Percentiles rank a stretch among this genome's conserved stretches.
These are phyloP conservation scores for Myxozyma sirexii DNA, from an alignment of 805 yeast species.

Conservation along the genomic window DNA sequence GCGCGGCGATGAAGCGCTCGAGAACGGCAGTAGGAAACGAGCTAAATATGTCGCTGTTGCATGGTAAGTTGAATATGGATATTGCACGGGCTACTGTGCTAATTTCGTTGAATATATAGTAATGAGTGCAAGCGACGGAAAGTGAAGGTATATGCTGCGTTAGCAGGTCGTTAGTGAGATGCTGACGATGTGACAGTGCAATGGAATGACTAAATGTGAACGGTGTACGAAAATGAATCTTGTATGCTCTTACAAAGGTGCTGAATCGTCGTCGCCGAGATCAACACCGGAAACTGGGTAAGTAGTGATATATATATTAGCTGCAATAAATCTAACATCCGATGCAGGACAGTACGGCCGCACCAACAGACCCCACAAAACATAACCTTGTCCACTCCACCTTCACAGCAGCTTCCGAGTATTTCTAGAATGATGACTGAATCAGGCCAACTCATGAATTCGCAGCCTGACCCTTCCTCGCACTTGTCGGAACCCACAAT, in stretches of 20 bases:
- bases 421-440: background rate
- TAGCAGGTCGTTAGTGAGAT: background rate
- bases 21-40: constrained; percentile 8
- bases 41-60: constrained; percentile 31
- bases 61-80: constrained; percentile 13
- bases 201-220: constrained; percentile 34
- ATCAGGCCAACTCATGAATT: background rate
- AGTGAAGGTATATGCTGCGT: constrained; percentile 29
- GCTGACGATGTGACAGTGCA: constrained; percentile 28
- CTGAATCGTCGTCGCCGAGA: background rate
- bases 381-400: too few species aligned
- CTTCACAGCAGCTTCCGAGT: background rate
- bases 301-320: background rate
- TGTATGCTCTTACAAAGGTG: constrained; percentile 30
- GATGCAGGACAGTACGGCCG: too few species aligned
- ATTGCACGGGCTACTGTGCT: too few species aligned
- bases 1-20: background rate
- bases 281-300: background rate
- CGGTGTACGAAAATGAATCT: constrained; percentile 33
- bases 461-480: background rate
- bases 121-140: constrained; percentile 36
- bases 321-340: background rate
- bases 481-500: background rate
- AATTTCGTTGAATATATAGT: constrained; percentile 5
- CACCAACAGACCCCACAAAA: too few species aligned